phyloP scores from a whole-genome alignment of 75 land plant genomes.

The Cryptomeria japonica region DNA sequence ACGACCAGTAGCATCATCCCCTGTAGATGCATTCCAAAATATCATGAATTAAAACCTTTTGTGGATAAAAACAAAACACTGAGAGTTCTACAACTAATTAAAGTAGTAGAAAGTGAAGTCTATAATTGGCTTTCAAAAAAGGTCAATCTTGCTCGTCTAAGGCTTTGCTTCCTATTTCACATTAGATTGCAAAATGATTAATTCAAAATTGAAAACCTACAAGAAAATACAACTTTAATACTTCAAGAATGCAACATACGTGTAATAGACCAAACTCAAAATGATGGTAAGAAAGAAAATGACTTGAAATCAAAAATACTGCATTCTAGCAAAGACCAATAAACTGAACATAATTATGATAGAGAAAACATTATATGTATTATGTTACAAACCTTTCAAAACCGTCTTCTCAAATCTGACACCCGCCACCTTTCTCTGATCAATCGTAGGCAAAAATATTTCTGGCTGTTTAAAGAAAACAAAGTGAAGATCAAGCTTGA shows the following conservation, averaged over 20 bases:
- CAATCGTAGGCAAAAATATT: constrained; percentile 50
- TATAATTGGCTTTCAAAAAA: not conserved
- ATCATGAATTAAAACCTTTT: not conserved
- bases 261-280: not conserved
- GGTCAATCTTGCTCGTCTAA: not conserved
- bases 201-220: not conserved
- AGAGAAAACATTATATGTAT: not conserved
- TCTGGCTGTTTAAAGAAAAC: constrained; percentile 79
- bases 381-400: constrained; percentile 56
- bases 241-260: not conserved
- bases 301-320: not conserved
- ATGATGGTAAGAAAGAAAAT: not conserved
- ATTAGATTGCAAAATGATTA: not conserved
- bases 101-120: not conserved
- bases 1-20: constrained; percentile 32
- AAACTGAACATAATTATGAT: not conserved
- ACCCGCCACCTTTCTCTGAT: constrained; percentile 43
- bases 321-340: not conserved
- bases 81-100: not conserved
- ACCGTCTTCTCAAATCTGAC: constrained; percentile 82
- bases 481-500: constrained; percentile 79
- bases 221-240: not conserved
- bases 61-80: not conserved
- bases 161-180: not conserved
- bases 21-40: constrained; percentile 20